These are phyloP conservation scores for Ascochyta rabiei DNA, from an alignment of 2,329 filamentous ascomycete species.

Conservation along the genomic window DNA sequence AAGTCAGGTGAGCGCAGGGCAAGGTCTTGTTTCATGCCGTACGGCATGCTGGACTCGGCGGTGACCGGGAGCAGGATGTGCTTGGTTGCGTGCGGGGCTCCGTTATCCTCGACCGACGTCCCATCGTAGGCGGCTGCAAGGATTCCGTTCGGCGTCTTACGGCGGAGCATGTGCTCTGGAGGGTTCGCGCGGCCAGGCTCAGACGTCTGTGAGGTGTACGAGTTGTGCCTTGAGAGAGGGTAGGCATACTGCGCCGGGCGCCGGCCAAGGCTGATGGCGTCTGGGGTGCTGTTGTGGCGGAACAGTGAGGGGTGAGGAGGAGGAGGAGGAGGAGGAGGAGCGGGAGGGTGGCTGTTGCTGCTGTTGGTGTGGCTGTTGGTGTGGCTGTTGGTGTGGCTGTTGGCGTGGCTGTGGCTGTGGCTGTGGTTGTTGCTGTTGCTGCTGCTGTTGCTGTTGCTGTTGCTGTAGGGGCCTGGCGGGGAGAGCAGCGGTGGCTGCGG, in stretches of 20 bases:
- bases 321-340: slow-evolving; percentile 31
- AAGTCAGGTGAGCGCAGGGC: slow-evolving; percentile 42
- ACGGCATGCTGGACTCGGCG: slow-evolving; percentile 47
- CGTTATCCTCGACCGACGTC: slow-evolving; percentile 72
- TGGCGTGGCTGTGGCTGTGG: no score
- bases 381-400: no score
- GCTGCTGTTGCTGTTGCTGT: slow-evolving; percentile 5
- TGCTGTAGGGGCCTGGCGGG: slow-evolving; percentile 30
- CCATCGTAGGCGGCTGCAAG: slow-evolving; percentile 91
- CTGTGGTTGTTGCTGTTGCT: no score
- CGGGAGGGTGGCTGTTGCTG: slow-evolving; percentile 26
- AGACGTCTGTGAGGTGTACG: slow-evolving; percentile 39
- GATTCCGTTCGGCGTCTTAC: slow-evolving; percentile 95
- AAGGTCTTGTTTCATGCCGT: slow-evolving; percentile 44
- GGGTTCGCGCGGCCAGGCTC: slow-evolving; percentile 40
- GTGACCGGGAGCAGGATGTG: slow-evolving; percentile 77
- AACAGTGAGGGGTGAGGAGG: slow-evolving; percentile 34
- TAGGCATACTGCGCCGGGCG: slow-evolving; percentile 46
- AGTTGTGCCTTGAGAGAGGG: slow-evolving; percentile 48
- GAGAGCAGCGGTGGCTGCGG: slow-evolving; percentile 40
- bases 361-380: no score
- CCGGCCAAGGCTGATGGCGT: slow-evolving; percentile 29
- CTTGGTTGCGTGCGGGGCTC: slow-evolving; percentile 78
- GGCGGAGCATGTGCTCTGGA: slow-evolving; percentile 77
- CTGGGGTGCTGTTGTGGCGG: slow-evolving; percentile 34